These are phyloP conservation scores for Xylaria sp. DNA, from an alignment of 2,329 filamentous ascomycete genomes.

Conservation along the genomic window DNA sequence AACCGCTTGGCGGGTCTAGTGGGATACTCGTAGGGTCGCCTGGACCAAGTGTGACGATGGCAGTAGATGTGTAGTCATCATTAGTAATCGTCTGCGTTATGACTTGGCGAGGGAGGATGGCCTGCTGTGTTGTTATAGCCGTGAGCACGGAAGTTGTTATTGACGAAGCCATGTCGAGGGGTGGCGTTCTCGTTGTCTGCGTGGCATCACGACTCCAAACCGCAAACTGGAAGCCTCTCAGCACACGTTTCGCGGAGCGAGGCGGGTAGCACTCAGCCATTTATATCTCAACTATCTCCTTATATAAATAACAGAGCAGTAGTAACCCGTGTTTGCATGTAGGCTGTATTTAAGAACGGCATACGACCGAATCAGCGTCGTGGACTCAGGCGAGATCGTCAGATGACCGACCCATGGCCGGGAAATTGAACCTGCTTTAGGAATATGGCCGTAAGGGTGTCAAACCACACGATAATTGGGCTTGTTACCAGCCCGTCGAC, in stretches of 20 bases:
- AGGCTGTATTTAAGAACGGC: conserved; percentile 7
- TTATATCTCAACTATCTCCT: conserved; percentile 17
- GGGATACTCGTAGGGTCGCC: conserved; percentile 38
- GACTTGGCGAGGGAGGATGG: conserved; percentile 42
- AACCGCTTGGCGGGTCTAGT: conserved; percentile 11
- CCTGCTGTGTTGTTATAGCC: conserved; percentile 12
- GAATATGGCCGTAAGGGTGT: conserved; percentile 39
- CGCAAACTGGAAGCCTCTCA: conserved; percentile 3
- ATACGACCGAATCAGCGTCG: conserved; percentile 28
- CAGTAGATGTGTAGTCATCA: conserved; percentile 45
- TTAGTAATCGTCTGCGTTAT: conserved; percentile 49
- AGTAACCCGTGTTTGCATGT: conserved; percentile 12
- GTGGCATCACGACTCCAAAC: conserved; percentile 18
- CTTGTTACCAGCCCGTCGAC: conserved; percentile 40
- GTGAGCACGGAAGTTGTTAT: neutral
- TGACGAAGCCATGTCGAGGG: conserved; percentile 25
- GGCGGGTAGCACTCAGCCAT: conserved; percentile 16
- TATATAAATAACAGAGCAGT: neutral
- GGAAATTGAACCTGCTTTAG: conserved; percentile 35
- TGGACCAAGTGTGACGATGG: conserved; percentile 47
- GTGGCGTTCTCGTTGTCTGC: conserved; percentile 4
- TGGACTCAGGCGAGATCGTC: conserved; percentile 37
- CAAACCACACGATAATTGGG: conserved; percentile 40
- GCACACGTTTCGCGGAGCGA: conserved; percentile 2
- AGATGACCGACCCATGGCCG: conserved; percentile 43